phyloP scores from a whole-genome alignment of 352 stramenopile genomes.

The Phytophthora syringae region DNA sequence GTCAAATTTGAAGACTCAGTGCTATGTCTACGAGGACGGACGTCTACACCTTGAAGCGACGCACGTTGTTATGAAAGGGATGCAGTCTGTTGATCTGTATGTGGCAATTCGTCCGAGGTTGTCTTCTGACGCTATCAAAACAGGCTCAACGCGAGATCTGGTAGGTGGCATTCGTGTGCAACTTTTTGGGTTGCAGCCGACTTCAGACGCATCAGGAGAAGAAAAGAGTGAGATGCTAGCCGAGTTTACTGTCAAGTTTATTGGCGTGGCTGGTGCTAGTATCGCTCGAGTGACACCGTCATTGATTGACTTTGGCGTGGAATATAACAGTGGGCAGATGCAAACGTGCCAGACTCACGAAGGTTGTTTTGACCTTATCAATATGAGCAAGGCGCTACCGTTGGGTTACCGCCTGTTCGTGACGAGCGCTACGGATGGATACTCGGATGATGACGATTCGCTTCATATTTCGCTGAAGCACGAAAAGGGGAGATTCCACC shows the following conservation, averaged over 20 bases:
- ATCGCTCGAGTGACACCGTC: constrained; percentile 70
- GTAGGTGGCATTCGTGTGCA: constrained; percentile 90
- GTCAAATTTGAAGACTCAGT: constrained; percentile 90
- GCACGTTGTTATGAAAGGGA: constrained; percentile 74
- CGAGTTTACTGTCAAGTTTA: constrained; percentile 91
- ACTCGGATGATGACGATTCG: constrained; percentile 82
- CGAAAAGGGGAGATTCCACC: constrained; percentile 75
- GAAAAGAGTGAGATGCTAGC: constrained; percentile 80
- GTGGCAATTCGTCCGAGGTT: constrained; percentile 83
- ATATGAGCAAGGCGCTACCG: constrained; percentile 82
- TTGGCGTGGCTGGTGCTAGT: constrained; percentile 82
- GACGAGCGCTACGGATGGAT: constrained; percentile 59
- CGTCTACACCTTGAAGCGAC: constrained; percentile 75
- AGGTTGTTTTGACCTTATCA: constrained; percentile 79
- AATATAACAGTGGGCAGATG: constrained; percentile 58
- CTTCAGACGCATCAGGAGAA: constrained; percentile 20
- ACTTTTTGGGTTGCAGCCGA: constrained; percentile 56
- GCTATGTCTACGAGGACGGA: constrained; percentile 87
- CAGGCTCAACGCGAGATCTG: constrained; percentile 75
- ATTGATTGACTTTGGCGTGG: constrained; percentile 81
- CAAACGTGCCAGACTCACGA: constrained; percentile 61
- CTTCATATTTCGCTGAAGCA: constrained; percentile 73
- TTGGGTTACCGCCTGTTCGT: constrained; percentile 81
- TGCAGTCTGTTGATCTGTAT: constrained; percentile 74
- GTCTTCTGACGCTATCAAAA: constrained; percentile 82